phyloP scores from a whole-genome alignment of 805 yeast species.

The Yarrowia phangngaensis region DNA sequence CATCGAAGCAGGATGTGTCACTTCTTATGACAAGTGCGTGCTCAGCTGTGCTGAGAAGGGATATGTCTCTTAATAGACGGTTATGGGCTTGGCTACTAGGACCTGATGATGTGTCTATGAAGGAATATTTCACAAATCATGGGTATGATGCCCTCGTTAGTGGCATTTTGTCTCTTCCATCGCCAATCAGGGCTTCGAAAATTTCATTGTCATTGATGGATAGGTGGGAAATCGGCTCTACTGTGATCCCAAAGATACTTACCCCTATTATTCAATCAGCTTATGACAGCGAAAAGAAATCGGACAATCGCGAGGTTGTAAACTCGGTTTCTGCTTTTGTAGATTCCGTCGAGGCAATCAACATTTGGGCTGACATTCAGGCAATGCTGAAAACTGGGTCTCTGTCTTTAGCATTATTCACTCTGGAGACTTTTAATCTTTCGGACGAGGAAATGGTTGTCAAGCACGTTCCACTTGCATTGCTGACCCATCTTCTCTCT shows the following conservation, averaged over 20 bases:
- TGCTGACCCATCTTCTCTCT: conserved; percentile 39
- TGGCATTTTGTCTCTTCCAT: conserved; percentile 51
- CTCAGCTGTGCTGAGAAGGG: conserved; percentile 67
- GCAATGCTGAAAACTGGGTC: conserved; percentile 34
- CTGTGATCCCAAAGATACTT: conserved; percentile 65
- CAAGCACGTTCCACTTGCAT: conserved; percentile 68
- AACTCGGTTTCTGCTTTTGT: conserved; percentile 65
- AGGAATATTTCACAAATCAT: conserved; percentile 56
- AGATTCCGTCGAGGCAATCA: conserved; percentile 77
- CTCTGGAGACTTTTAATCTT: conserved; percentile 63
- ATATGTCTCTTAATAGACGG: conserved; percentile 91
- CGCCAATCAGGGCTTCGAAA: conserved; percentile 39
- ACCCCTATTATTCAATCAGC: conserved; percentile 59
- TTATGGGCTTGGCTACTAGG: conserved; percentile 93
- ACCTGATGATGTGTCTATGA: conserved; percentile 53
- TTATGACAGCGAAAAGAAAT: conserved; percentile 31
- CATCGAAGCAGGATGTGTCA: conserved; percentile 53
- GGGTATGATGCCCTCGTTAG: conserved; percentile 51
- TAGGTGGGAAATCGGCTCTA: conserved; percentile 88
- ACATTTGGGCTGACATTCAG: conserved; percentile 58
- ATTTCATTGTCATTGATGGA: conserved; percentile 77
- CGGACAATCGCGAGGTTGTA: conserved; percentile 46
- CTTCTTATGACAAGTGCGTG: conserved; percentile 60
- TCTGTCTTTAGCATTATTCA: conserved; percentile 53
- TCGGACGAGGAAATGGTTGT: conserved; percentile 83